phyloP scores from a whole-genome alignment of 345 rosid species.

The Eucalyptus microcorys region DNA sequence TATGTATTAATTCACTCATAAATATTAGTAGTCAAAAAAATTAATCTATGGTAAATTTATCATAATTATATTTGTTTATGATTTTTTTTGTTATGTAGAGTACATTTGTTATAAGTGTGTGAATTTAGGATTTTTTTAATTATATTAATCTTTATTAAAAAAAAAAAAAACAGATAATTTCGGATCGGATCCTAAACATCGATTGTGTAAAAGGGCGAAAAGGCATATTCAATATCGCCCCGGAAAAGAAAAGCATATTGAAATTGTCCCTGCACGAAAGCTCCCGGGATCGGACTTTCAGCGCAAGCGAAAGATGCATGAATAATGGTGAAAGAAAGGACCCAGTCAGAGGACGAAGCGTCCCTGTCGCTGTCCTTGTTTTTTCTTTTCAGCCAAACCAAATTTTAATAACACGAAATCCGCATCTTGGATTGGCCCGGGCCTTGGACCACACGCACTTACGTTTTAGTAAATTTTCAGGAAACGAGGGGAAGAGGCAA shows the following conservation, averaged over 20 bases:
- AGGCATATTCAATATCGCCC: background rate
- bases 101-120: no score
- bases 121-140: no score
- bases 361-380: background rate
- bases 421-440: background rate
- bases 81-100: no score
- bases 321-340: background rate
- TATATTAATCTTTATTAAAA: no score
- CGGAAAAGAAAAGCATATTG: background rate
- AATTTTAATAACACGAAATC: background rate
- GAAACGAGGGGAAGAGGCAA: background rate
- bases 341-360: background rate
- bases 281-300: background rate
- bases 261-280: background rate
- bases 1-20: no score
- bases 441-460: background rate
- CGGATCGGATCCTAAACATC: background rate
- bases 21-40: no score
- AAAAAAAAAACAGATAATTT: background rate
- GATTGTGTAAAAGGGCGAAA: background rate
- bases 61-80: fast-evolving
- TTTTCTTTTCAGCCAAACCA: background rate
- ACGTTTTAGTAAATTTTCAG: background rate
- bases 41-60: no score
- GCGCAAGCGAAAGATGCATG: background rate